Evolutionary conservation across 805 yeast genomes (phyloP), one percentile per base, ranked within the genome.

Genomic region (Candida golubevii): DNA sequence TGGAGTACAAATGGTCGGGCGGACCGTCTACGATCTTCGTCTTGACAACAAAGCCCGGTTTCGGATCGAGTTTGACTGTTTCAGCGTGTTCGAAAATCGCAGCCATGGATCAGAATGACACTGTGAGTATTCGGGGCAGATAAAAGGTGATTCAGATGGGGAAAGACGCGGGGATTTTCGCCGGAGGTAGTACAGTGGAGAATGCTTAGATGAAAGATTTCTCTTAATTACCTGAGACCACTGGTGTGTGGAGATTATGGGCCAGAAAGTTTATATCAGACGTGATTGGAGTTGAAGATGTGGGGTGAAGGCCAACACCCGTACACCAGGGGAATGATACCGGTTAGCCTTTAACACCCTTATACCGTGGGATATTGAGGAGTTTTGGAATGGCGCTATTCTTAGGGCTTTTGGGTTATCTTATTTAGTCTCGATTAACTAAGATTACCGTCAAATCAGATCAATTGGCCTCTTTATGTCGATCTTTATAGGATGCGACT

Each of bases 1-100:
- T 72, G 1, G 53, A 36, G 72, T 75, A 29, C 54, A 53, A 23
- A 58, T 55, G 47, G 48, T 54, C 60, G 45, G 58, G 59, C 49
- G 49, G 48, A 23, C 69, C 63, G 13, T 67, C 65, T 18, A 72
- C 61, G 1, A 83, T 63, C 44, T 71, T 66, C 0, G 90, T 75
- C 60, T 88, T 88, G 32, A 86, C 72, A 18, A 85, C 96, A 62
- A 85, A 87, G 5, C 80, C 84, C 0, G 93, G 83, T 13, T 58
- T 65, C 0, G 96, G 95, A 8, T 63, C 44, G 44, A 64, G 57
- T 18, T 23, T 35, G 18, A 52, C 26, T 12, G 53, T 38, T 9
- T 39, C 37, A 11, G 47, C 26, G 28, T 50, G 50, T 23, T 51
- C 49, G 40, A 46, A 48, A 4, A 52, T 48, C 29, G 54, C 56